Percentiles rank a stretch among this genome's conserved stretches.
Conservation (phyloP, 768 basidiomycete genomes). For the Suillus occidentalis region DNA sequence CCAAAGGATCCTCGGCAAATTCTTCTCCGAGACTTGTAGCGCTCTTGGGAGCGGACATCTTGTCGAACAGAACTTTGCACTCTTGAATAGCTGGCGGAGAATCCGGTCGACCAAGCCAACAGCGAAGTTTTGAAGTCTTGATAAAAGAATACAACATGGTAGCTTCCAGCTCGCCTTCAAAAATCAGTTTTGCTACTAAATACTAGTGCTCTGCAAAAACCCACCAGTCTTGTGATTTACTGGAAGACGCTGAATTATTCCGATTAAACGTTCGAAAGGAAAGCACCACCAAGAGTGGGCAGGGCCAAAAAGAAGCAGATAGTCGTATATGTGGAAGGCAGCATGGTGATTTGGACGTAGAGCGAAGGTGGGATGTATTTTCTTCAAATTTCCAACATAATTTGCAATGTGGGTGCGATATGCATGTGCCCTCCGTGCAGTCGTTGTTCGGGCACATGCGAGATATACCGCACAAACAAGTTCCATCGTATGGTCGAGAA, state of each 20-base stretch:
- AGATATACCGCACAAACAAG: conserved; percentile 24
- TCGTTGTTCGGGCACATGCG: conserved; percentile 14
- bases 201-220: neutral
- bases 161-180: conserved; percentile 8
- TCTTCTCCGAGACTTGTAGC: neutral
- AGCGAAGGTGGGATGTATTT: conserved; percentile 18
- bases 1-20: neutral
- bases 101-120: conserved; percentile 12
- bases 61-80: conserved; percentile 11
- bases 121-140: conserved; percentile 14
- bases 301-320: conserved; percentile 29
- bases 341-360: conserved; percentile 32
- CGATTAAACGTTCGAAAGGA: conserved; percentile 33
- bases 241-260: conserved; percentile 28
- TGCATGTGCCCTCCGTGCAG: conserved; percentile 2
- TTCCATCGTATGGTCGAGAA: conserved; percentile 29
- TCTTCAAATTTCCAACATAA: conserved; percentile 18
- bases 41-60: neutral
- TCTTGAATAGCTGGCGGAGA: conserved; percentile 12
- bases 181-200: neutral
- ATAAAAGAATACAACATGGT: conserved; percentile 11
- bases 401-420: conserved; percentile 18
- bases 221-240: conserved; percentile 35
- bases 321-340: conserved; percentile 29
- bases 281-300: conserved; percentile 27